phyloP scores from a whole-genome alignment of 805 yeast genomes.

The Teunomyces kruisii region DNA sequence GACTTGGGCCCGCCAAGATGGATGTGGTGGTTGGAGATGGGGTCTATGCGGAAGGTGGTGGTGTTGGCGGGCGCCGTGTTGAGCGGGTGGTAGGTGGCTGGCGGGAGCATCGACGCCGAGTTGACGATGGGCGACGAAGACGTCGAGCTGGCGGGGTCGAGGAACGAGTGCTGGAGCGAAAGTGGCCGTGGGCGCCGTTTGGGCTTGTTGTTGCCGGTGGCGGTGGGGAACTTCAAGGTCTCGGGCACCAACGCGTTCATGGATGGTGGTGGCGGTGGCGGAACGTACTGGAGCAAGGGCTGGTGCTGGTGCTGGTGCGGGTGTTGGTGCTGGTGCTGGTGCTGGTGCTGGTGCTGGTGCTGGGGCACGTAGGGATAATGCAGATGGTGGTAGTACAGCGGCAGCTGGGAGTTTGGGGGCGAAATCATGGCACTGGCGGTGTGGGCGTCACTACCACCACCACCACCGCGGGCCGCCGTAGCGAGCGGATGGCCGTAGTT shows the following conservation, averaged over 20 bases:
- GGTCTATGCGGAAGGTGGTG: constrained; percentile 11
- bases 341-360: constrained; percentile 16
- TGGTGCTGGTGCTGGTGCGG: constrained; percentile 19
- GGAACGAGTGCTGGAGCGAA: constrained; percentile 32
- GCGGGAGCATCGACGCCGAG: constrained; percentile 4
- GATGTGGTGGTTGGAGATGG: constrained; percentile 1
- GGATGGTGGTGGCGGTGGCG: constrained; percentile 5
- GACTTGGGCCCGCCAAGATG: constrained; percentile 6
- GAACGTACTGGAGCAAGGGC: constrained; percentile 4
- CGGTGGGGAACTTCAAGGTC: constrained; percentile 20
- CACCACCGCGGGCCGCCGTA: background rate
- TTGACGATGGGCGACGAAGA: constrained; percentile 4
- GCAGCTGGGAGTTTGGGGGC: constrained; percentile 29
- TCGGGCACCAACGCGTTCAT: background rate
- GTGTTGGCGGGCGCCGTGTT: constrained; percentile 15
- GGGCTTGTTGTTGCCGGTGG: constrained; percentile 31
- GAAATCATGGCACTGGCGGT: constrained; percentile 19
- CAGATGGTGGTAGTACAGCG: constrained; percentile 16
- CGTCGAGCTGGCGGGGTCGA: constrained; percentile 12
- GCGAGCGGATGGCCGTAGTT: background rate
- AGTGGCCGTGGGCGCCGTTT: constrained; percentile 42
- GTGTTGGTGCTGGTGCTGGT: constrained; percentile 4
- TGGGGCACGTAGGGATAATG: constrained; percentile 15
- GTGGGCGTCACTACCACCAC: too few relatives aligned
- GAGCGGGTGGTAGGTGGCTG: constrained; percentile 1